Evolutionary conservation across 2,329 filamentous ascomycete genomes (phyloP), one percentile per base, ranked within the genome.

Genomic region (Triangularia verruculosa): DNA sequence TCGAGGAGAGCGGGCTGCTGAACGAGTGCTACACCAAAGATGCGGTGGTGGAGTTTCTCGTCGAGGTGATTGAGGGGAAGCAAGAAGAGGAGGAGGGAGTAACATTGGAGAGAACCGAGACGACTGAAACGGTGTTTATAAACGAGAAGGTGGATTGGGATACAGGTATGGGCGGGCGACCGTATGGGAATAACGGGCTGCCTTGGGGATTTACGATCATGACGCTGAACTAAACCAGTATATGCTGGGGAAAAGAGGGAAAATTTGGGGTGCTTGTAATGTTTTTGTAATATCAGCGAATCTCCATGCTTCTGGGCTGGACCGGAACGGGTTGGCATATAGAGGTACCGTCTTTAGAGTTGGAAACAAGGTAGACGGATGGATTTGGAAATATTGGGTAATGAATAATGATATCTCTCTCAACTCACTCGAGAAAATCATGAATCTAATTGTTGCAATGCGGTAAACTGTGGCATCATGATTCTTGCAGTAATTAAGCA

Each of bases 161-260:
- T 4, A 71, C 70, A 4, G 72, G 71, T 27, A 71, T 71, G 4
- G 72, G 71, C 28, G 70, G 74, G 64, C 68, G 74, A 32, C 71
- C 71, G 12, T 72, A 73, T 54, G 71, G 74, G 63, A 75, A 75
- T 39, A 77, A 77, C 69, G 76, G 76, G 0, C 52, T 76, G 62
- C 75, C 75, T 0, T 73, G 75, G 69, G 76, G 75, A 0, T 76
- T 78, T 61, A 73, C 71, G 11, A 76, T 78, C 60, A 73, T 78
- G 72, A 69, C 73, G 1, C 28, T 78, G 57, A 78, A 78, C 67
- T 78, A 32, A 61, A 28, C 39, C 12, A n/a, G 39, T 47, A 20
- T 5, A 47, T n/a, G n/a, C n/a, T n/a, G n/a, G 39, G 39, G 39
- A 5, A 47, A 47, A 47, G 15, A 20, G 39, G 5, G 15, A 47